Conservation (phyloP, 208 protist genomes). For the Wallacemonas sp. region DNA sequence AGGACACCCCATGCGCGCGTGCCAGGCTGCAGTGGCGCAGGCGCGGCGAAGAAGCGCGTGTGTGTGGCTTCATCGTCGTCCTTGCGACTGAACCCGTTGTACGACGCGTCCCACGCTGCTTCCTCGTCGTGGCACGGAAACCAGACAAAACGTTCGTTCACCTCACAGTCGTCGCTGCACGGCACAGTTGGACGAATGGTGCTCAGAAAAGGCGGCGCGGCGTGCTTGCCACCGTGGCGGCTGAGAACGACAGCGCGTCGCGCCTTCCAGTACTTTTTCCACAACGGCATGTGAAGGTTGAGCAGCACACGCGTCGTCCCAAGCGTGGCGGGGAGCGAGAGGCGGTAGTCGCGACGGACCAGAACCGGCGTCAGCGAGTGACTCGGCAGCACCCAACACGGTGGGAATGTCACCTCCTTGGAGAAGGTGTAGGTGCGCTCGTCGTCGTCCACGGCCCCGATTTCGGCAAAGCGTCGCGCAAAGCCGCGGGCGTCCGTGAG, state of each 20-base stretch:
- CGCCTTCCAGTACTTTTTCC: conserved; percentile 65
- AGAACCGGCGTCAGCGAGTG: conserved; percentile 33
- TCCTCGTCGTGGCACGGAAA: conserved; percentile 49
- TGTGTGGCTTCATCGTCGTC: neutral
- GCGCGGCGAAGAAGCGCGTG: conserved; percentile 15
- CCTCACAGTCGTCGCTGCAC: conserved; percentile 69
- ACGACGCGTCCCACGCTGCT: conserved; percentile 51
- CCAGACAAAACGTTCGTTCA: conserved; percentile 68
- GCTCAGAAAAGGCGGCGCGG: conserved; percentile 31
- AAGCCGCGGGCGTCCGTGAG: conserved; percentile 59
- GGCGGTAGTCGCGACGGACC: conserved; percentile 26
- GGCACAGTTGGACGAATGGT: conserved; percentile 26
- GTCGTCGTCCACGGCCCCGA: conserved; percentile 36
- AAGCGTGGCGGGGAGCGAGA: conserved; percentile 14
- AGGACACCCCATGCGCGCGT: conserved; percentile 46
- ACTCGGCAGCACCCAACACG: conserved; percentile 40
- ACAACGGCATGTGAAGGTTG: conserved; percentile 58
- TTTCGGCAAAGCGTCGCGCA: conserved; percentile 57
- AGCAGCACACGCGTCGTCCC: conserved; percentile 32
- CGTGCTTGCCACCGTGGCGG: conserved; percentile 32
- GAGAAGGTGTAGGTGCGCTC: conserved; percentile 36
- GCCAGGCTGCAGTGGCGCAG: conserved; percentile 9
- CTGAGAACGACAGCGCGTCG: conserved; percentile 41
- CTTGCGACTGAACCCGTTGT: conserved; percentile 36
- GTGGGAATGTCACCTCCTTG: conserved; percentile 44